Conservation (phyloP, 2,329 filamentous ascomycete species). For the Penicillium sp. region DNA sequence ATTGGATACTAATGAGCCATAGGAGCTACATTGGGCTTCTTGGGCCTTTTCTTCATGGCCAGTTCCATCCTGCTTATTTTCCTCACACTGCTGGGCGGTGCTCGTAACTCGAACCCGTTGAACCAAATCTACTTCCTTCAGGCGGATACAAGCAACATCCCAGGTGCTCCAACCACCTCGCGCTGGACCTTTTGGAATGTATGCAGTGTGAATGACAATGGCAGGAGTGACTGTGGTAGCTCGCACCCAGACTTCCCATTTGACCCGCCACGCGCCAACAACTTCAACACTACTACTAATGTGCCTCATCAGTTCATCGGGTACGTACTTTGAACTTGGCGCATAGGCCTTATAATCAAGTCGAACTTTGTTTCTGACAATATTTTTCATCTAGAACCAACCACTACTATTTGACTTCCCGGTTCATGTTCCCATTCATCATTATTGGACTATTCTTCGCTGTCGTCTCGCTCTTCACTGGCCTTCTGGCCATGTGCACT, state of each 20-base stretch:
- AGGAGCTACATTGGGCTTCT: constrained; percentile 58
- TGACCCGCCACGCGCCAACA: constrained; percentile 56
- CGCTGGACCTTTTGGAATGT: constrained; percentile 93
- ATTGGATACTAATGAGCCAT: constrained; percentile 9
- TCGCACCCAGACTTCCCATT: constrained; percentile 66
- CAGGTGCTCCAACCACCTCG: constrained; percentile 64
- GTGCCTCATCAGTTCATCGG: constrained; percentile 57
- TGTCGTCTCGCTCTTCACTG: constrained; percentile 46
- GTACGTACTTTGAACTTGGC: constrained; percentile 34
- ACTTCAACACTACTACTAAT: constrained; percentile 59
- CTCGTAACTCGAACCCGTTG: constrained; percentile 57
- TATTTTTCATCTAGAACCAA: constrained; percentile 48
- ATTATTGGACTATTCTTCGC: constrained; percentile 80
- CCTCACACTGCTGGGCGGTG: constrained; percentile 65
- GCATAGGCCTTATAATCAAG: not conserved
- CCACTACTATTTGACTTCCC: constrained; percentile 79
- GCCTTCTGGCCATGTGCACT: constrained; percentile 52
- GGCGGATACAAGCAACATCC: constrained; percentile 72
- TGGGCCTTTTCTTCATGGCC: constrained; percentile 62
- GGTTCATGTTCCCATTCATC: constrained; percentile 91
- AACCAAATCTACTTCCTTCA: constrained; percentile 82
- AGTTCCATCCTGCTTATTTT: constrained; percentile 64
- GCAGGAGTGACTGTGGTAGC: constrained; percentile 63
- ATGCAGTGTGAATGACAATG: constrained; percentile 59
- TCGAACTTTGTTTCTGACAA: not conserved